These are phyloP conservation scores for Miscanthus sacchariflorus DNA, from an alignment of 202 grass and related monocot genomes.

Conservation along the genomic window DNA sequence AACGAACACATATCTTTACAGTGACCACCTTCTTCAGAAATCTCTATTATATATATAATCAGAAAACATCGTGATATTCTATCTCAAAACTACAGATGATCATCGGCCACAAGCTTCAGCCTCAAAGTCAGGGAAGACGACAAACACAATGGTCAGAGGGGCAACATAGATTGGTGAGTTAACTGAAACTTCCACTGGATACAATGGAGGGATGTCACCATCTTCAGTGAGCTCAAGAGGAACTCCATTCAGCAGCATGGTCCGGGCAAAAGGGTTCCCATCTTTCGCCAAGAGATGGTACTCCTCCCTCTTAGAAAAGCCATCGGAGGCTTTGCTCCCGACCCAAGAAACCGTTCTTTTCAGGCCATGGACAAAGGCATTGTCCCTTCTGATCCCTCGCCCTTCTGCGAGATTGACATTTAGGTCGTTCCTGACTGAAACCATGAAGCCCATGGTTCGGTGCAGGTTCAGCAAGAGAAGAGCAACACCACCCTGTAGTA, in stretches of 20 bases:
- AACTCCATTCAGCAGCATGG: conserved; percentile 79
- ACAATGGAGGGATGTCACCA: conserved; percentile 67
- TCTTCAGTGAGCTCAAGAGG: conserved; percentile 73
- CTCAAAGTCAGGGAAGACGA: conserved; percentile 88
- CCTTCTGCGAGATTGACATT: conserved; percentile 63
- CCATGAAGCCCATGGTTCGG: conserved; percentile 66
- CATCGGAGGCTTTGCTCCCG: conserved; percentile 82
- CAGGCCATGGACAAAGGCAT: conserved; percentile 60
- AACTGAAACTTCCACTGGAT: conserved; percentile 63
- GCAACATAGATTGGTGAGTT: conserved; percentile 71
- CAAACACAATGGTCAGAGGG: conserved; percentile 77
- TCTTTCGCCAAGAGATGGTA: conserved; percentile 77
- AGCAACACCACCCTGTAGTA: conserved; percentile 68
- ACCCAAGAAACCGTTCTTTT: conserved; percentile 93
- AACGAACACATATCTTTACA: background rate
- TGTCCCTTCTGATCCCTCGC: conserved; percentile 69
- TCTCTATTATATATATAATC: conserved; percentile 19
- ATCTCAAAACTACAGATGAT: conserved; percentile 25
- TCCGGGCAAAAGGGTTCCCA: conserved; percentile 62
- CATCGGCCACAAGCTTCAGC: conserved; percentile 63
- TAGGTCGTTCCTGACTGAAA: conserved; percentile 88
- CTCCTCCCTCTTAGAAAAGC: conserved; percentile 75
- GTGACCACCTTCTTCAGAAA: background rate
- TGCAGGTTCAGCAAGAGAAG: conserved; percentile 95
- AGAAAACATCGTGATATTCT: conserved; percentile 16